Percentiles rank a stretch among this genome's conserved stretches.
These are phyloP conservation scores for Yamadazyma oceani DNA, from an alignment of 1,139 yeast genomes.

Conservation along the genomic window DNA sequence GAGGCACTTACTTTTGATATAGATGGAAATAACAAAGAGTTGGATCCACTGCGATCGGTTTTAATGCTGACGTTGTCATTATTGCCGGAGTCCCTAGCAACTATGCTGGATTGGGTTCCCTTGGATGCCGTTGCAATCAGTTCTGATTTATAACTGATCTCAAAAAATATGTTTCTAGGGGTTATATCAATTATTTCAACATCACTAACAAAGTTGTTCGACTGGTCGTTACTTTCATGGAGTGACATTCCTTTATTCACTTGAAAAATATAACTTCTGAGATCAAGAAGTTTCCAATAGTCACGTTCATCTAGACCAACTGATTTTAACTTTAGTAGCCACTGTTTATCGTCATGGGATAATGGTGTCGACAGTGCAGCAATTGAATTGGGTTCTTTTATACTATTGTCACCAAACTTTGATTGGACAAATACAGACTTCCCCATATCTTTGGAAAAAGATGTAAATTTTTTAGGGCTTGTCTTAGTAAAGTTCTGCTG, in stretches of 20 bases:
- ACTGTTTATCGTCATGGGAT: slow-evolving; percentile 69
- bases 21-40: slow-evolving; percentile 34
- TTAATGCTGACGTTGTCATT: slow-evolving; percentile 6
- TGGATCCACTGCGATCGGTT: slow-evolving; percentile 14
- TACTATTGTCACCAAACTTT: slow-evolving; percentile 6
- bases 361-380: slow-evolving; percentile 23
- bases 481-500: slow-evolving; percentile 16
- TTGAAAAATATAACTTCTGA: slow-evolving; percentile 67
- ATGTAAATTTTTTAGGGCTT: slow-evolving; percentile 14
- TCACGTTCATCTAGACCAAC: slow-evolving; percentile 73
- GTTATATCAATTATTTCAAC: slow-evolving; percentile 17
- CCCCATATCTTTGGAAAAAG: slow-evolving; percentile 38
- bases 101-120: slow-evolving; percentile 13
- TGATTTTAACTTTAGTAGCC: slow-evolving; percentile 67
- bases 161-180: slow-evolving; percentile 72
- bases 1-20: slow-evolving; percentile 46
- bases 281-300: slow-evolving; percentile 75
- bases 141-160: slow-evolving; percentile 52
- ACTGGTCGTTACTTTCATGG: slow-evolving; percentile 3
- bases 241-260: slow-evolving; percentile 40
- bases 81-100: slow-evolving; percentile 2
- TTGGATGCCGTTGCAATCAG: slow-evolving; percentile 20
- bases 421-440: slow-evolving; percentile 39
- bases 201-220: slow-evolving; percentile 11
- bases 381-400: slow-evolving; percentile 2